phyloP scores from a whole-genome alignment of 257 asterid species.

The Solanum sejunctum region DNA sequence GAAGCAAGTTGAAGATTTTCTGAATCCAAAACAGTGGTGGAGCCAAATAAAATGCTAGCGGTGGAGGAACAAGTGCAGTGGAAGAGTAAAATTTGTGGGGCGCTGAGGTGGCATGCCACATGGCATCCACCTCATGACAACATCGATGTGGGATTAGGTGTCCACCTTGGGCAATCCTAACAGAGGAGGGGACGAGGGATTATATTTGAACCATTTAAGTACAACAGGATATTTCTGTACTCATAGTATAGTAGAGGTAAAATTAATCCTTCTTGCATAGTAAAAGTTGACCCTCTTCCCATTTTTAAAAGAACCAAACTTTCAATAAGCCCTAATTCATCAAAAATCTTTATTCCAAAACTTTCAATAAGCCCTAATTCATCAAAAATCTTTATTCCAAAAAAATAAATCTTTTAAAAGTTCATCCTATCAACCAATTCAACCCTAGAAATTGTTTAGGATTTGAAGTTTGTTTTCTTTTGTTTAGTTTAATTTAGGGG shows the following conservation, averaged over 20 bases:
- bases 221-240: too few relatives aligned
- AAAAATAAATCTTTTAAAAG: too few relatives aligned
- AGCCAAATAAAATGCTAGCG: too few relatives aligned
- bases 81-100: too few relatives aligned
- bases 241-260: neutral
- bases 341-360: neutral
- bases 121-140: too few relatives aligned
- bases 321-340: neutral
- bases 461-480: neutral
- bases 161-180: too few relatives aligned
- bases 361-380: neutral
- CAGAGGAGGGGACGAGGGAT: too few relatives aligned
- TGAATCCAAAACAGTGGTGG: constrained; percentile 29
- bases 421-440: neutral
- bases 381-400: neutral
- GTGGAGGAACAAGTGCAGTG: too few relatives aligned
- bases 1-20: constrained; percentile 18
- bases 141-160: too few relatives aligned
- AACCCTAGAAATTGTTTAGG: neutral
- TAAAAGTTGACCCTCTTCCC: neutral
- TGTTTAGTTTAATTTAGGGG: neutral
- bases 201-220: neutral
- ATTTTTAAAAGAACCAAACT: neutral
- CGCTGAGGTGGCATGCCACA: too few relatives aligned
- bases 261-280: neutral